These are phyloP conservation scores for Chrysosporium queenslandicum DNA, from an alignment of 2,329 filamentous ascomycete species.

Conservation along the genomic window DNA sequence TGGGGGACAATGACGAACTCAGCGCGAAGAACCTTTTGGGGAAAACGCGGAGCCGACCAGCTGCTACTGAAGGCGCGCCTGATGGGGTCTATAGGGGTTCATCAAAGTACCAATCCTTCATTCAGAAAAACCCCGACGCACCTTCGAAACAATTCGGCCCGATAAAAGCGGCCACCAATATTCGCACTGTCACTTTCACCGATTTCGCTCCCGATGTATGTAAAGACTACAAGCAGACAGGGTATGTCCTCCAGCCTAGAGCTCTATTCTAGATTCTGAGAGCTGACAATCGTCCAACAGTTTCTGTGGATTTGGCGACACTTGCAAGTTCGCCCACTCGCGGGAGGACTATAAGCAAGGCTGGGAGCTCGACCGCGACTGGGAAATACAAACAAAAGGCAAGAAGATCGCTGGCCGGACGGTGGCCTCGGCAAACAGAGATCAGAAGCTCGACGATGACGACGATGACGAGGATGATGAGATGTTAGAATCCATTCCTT, in stretches of 20 bases:
- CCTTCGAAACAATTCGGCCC: slow-evolving; percentile 55
- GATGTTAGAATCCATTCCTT: slow-evolving; percentile 73
- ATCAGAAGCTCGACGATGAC: slow-evolving; percentile 39
- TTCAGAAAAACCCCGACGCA: slow-evolving; percentile 70
- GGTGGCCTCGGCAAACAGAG: slow-evolving; percentile 37
- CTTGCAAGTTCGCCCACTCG: slow-evolving; percentile 60
- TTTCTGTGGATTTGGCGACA: slow-evolving; percentile 58
- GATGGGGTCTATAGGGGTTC: slow-evolving; percentile 70
- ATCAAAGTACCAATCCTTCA: slow-evolving; percentile 62
- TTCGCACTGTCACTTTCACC: slow-evolving; percentile 78
- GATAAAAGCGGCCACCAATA: slow-evolving; percentile 73
- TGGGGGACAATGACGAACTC: slow-evolving; percentile 29
- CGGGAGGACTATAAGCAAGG: slow-evolving; percentile 66
- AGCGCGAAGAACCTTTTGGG: slow-evolving; percentile 38
- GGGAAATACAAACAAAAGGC: slow-evolving; percentile 67
- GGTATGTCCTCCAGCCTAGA: slow-evolving; percentile 39
- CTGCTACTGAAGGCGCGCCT: slow-evolving; percentile 22
- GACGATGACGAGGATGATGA: slow-evolving; percentile 55
- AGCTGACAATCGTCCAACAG: too few species aligned
- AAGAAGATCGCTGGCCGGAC: slow-evolving; percentile 38
- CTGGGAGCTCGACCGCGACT: slow-evolving; percentile 90
- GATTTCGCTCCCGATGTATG: slow-evolving; percentile 91
- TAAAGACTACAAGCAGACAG: slow-evolving; percentile 83
- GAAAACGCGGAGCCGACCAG: slow-evolving; percentile 22
- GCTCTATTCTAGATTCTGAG: too few species aligned